phyloP scores from a whole-genome alignment of 352 stramenopile species.

The Pythium folliculosum region DNA sequence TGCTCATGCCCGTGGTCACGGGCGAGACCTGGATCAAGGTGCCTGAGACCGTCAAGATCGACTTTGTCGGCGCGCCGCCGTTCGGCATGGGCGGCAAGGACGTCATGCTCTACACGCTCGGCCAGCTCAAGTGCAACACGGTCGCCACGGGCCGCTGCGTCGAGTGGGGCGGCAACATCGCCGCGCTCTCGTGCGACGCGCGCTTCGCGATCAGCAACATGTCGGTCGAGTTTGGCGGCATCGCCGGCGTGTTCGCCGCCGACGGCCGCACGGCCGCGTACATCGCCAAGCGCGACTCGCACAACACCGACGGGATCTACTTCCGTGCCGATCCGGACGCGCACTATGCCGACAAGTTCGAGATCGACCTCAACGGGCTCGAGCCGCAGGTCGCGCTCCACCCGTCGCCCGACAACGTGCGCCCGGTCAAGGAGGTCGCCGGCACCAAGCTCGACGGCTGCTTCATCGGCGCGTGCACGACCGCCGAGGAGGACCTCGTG shows the following conservation, averaged over 20 bases:
- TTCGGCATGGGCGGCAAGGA: conserved; percentile 84
- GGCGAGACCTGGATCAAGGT: conserved; percentile 90
- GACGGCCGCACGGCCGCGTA: conserved; percentile 79
- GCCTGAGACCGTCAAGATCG: conserved; percentile 83
- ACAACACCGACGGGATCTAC: conserved; percentile 82
- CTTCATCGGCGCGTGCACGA: conserved; percentile 87
- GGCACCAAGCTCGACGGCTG: conserved; percentile 84
- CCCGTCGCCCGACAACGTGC: conserved; percentile 80
- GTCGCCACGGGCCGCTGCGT: conserved; percentile 78
- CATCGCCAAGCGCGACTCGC: conserved; percentile 67
- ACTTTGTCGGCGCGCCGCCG: conserved; percentile 69
- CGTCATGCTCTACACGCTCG: conserved; percentile 86
- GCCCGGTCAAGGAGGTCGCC: conserved; percentile 60
- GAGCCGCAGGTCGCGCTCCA: conserved; percentile 78
- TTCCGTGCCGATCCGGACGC: conserved; percentile 78
- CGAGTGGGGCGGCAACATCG: conserved; percentile 83
- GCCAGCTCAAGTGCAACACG: conserved; percentile 86
- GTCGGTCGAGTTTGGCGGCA: conserved; percentile 84
- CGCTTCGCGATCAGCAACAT: conserved; percentile 88
- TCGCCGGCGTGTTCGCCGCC: conserved; percentile 80
- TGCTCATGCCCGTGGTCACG: conserved; percentile 85
- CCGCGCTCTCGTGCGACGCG: conserved; percentile 72
- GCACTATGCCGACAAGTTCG: conserved; percentile 70
- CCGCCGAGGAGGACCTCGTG: conserved; percentile 79
- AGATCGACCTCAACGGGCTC: conserved; percentile 73